Conservation (phyloP, 371 early-diverging fungal genomes). For the Rhizopus delemar region DNA sequence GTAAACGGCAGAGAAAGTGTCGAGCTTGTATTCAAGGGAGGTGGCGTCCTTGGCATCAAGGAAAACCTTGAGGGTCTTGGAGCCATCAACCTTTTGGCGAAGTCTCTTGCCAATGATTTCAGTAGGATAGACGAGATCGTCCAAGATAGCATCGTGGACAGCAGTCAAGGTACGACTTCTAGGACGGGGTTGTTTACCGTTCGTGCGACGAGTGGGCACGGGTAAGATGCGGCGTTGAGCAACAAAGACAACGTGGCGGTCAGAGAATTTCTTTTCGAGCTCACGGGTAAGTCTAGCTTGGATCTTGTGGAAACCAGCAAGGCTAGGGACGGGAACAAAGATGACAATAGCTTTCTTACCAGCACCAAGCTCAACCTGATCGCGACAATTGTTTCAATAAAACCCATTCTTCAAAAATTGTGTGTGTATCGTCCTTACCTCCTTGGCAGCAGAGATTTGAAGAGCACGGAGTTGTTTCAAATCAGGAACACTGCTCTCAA, state of each 20-base stretch:
- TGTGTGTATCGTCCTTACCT: constrained; percentile 60
- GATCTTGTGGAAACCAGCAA: constrained; percentile 93
- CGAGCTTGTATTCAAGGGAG: constrained; percentile 96
- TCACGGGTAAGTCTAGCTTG: constrained; percentile 93
- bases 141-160: constrained; percentile 94
- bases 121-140: constrained; percentile 96
- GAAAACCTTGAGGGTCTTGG: constrained; percentile 93
- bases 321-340: constrained; percentile 93
- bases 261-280: constrained; percentile 84
- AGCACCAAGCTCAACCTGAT: constrained; percentile 84
- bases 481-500: constrained; percentile 92
- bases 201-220: constrained; percentile 85
- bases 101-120: constrained; percentile 66
- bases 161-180: constrained; percentile 84
- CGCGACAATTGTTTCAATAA: not conserved
- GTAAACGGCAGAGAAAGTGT: constrained; percentile 95
- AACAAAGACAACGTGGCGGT: constrained; percentile 76
- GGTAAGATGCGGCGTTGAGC: constrained; percentile 94
- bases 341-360: constrained; percentile 96
- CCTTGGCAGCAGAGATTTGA: constrained; percentile 93
- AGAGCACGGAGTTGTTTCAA: constrained; percentile 92
- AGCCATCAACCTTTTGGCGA: constrained; percentile 90
- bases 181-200: constrained; percentile 67
- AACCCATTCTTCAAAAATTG: not conserved
- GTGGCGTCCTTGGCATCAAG: constrained; percentile 97